Evolutionary conservation across 345 rosid species (phyloP).

Genomic region (Abelmoschus esculentus): DNA sequence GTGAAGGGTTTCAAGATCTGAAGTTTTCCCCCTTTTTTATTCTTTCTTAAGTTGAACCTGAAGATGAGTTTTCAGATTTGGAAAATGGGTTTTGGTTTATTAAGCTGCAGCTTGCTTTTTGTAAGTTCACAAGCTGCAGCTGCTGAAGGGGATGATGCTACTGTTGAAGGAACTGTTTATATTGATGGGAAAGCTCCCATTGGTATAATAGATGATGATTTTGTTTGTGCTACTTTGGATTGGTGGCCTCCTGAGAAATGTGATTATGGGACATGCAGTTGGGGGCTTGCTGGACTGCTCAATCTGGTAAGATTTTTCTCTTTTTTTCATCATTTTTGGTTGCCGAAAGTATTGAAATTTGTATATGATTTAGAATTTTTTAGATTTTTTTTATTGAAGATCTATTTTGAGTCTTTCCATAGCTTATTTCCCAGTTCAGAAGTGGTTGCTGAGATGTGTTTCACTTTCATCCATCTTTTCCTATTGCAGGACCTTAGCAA

Average conservation of each 20-base stretch:
- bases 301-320: constrained; percentile 34
- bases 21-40: not conserved
- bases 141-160: constrained; percentile 9
- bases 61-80: constrained; percentile 17
- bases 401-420: too few species aligned
- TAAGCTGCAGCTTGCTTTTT: constrained; percentile 7
- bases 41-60: not conserved
- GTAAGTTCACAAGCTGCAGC: constrained; percentile 17
- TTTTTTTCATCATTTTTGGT: too few species aligned
- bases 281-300: constrained; percentile 83
- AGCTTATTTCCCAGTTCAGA: not conserved
- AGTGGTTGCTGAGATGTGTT: constrained; percentile 1
- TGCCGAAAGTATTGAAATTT: too few species aligned
- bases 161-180: constrained; percentile 37
- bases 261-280: constrained; percentile 85
- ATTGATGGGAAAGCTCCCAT: constrained; percentile 50
- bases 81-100: constrained; percentile 20
- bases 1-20: constrained; percentile 9
- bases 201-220: constrained; percentile 72
- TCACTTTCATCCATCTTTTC: constrained; percentile 1
- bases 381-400: too few species aligned
- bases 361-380: not conserved
- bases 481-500: constrained; percentile 50
- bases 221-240: constrained; percentile 86
- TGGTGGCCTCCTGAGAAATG: constrained; percentile 99